Conservation (phyloP, 2,329 filamentous ascomycete species). For the Pyrenophora tritici-repentis region DNA sequence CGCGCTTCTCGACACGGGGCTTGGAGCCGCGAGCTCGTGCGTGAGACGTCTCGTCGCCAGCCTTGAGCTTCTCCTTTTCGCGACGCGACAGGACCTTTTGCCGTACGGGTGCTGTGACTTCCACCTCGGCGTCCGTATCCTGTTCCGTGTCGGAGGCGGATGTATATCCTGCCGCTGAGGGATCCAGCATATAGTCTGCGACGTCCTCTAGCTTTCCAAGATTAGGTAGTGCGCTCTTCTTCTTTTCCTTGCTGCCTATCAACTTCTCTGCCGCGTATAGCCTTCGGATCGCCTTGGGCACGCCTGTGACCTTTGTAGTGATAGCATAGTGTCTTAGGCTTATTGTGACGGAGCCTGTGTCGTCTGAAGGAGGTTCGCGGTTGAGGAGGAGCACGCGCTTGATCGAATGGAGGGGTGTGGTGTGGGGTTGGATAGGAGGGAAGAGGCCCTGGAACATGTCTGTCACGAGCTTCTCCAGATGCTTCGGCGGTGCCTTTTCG, state of each 20-base stretch:
- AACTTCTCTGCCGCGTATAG: slow-evolving; percentile 86
- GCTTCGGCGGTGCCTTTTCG: slow-evolving; percentile 77
- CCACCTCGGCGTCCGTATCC: slow-evolving; percentile 94
- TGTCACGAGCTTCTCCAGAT: slow-evolving; percentile 89
- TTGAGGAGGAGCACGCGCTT: slow-evolving; percentile 88
- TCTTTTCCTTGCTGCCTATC: slow-evolving; percentile 59
- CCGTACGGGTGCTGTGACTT: slow-evolving; percentile 68
- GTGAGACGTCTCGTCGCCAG: slow-evolving; percentile 47
- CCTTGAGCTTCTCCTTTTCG: slow-evolving; percentile 51
- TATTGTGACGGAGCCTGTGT: slow-evolving; percentile 70
- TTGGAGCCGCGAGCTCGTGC: slow-evolving; percentile 44
- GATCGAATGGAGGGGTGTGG: slow-evolving; percentile 88
- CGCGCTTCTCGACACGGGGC: slow-evolving; percentile 74
- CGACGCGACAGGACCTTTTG: slow-evolving; percentile 65
- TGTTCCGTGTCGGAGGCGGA: slow-evolving; percentile 91
- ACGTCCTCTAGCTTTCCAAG: slow-evolving; percentile 90
- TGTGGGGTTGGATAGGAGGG: slow-evolving; percentile 90
- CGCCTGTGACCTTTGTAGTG: slow-evolving; percentile 81
- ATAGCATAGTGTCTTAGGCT: slow-evolving; percentile 95
- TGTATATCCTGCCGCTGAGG: slow-evolving; percentile 78
- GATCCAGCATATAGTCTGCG: slow-evolving; percentile 89
- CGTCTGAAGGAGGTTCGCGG: slow-evolving; percentile 62
- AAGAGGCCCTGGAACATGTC: slow-evolving; percentile 97
- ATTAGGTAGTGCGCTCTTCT: slow-evolving; percentile 77
- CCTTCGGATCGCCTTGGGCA: slow-evolving; percentile 81